Percentiles rank a stretch among this genome's conserved stretches.
These are phyloP conservation scores for Dictyostelium purpureum DNA, from an alignment of 78 protist species.

Conservation along the genomic window DNA sequence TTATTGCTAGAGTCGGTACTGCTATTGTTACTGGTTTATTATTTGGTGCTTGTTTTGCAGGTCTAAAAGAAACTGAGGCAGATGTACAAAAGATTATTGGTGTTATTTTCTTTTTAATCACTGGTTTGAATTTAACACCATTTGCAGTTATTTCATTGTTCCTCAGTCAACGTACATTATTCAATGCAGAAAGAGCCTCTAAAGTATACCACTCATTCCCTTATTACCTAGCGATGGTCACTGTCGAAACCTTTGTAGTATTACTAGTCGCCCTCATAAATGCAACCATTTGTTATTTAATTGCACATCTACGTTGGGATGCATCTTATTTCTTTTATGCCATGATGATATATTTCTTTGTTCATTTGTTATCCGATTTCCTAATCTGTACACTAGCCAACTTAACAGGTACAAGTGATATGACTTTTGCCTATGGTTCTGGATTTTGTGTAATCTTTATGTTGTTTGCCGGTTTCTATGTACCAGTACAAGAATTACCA, in stretches of 20 bases:
- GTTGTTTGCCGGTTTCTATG: conserved; percentile 73
- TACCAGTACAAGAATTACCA: conserved; percentile 44
- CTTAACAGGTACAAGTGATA: conserved; percentile 21
- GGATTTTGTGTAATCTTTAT: conserved; percentile 11
- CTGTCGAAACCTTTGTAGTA: conserved; percentile 1
- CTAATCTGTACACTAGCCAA: conserved; percentile 1
- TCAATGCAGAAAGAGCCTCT: conserved; percentile 56
- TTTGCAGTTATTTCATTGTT: conserved; percentile 26
- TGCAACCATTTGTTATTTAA: neutral
- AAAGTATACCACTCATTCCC: conserved; percentile 58
- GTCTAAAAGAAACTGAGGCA: neutral
- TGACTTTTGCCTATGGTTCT: conserved; percentile 35
- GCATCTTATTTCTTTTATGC: conserved; percentile 14
- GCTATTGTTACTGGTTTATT: conserved; percentile 27
- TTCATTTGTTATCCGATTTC: conserved; percentile 26
- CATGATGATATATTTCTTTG: conserved; percentile 4
- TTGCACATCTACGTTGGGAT: conserved; percentile 19
- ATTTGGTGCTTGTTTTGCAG: conserved; percentile 61
- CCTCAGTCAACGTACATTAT: conserved; percentile 10
- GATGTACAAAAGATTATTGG: conserved; percentile 62
- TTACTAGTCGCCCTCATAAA: conserved; percentile 1
- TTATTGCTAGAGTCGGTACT: neutral
- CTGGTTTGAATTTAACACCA: conserved; percentile 34
- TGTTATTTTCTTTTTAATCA: conserved; percentile 16
- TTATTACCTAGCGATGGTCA: conserved; percentile 28